Percentiles rank a stretch among this genome's conserved stretches.
These are phyloP conservation scores for Stachybotrys chlorohalonatus DNA, from an alignment of 2,329 filamentous ascomycete species.

Conservation along the genomic window DNA sequence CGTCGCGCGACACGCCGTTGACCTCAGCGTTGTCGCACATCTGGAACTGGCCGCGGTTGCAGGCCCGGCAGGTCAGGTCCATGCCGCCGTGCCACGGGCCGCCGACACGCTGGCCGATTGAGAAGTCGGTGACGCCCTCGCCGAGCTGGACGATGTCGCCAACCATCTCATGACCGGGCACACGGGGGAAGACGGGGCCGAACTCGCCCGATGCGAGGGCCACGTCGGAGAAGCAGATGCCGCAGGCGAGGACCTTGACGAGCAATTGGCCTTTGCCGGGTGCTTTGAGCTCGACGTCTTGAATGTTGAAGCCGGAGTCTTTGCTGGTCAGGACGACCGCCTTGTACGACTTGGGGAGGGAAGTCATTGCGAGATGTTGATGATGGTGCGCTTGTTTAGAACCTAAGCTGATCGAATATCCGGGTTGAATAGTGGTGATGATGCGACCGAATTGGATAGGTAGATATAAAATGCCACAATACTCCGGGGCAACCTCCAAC, in stretches of 20 bases:
- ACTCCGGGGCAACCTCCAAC: too few species aligned
- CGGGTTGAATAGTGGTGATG: too few species aligned
- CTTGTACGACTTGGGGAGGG: constrained; percentile 58
- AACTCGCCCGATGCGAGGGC: constrained; percentile 37
- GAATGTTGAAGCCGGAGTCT: constrained; percentile 44
- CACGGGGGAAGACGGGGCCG: constrained; percentile 48
- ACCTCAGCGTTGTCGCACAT: constrained; percentile 54
- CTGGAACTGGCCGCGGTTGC: constrained; percentile 55
- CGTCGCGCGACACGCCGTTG: constrained; percentile 58
- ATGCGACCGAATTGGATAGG: too few species aligned
- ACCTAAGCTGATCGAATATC: too few species aligned
- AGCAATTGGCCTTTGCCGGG: constrained; percentile 53
- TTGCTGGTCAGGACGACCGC: constrained; percentile 50
- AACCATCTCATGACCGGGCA: constrained; percentile 65
- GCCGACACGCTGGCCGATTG: constrained; percentile 58
- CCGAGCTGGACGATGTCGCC: constrained; percentile 57
- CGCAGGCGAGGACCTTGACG: constrained; percentile 63
- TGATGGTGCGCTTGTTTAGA: not conserved
- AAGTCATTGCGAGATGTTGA: constrained; percentile 12
- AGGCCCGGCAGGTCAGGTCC: constrained; percentile 51
- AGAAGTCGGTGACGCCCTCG: constrained; percentile 45
- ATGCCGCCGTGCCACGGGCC: constrained; percentile 40
- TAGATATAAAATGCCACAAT: too few species aligned
- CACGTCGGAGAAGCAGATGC: constrained; percentile 59
- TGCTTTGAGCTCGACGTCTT: constrained; percentile 47